Conservation (phyloP, 2,329 filamentous ascomycete genomes). For the Aspergillus aculeatus region DNA sequence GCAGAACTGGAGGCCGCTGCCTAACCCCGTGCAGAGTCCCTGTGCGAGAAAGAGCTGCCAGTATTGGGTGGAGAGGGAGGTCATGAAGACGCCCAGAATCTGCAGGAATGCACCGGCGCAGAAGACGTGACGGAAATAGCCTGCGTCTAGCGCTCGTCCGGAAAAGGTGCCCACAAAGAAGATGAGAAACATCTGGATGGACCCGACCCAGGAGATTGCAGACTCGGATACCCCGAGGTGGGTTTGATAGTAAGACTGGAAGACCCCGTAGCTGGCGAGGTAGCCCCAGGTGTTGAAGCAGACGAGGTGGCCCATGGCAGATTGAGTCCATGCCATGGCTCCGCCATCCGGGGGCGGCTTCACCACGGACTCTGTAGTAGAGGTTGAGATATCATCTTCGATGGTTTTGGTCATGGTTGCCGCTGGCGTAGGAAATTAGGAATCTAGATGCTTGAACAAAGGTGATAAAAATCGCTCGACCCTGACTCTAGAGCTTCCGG, state of each 20-base stretch:
- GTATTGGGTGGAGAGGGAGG: constrained; percentile 16
- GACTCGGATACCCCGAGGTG: background rate
- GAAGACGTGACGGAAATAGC: constrained; percentile 36
- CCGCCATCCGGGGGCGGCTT: constrained; percentile 22
- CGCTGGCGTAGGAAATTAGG: background rate
- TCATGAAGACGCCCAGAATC: constrained; percentile 28
- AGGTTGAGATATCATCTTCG: background rate
- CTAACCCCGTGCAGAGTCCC: constrained; percentile 17
- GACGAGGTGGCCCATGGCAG: constrained; percentile 15
- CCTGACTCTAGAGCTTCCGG: background rate
- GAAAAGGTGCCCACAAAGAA: constrained; percentile 21
- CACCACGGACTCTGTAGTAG: background rate
- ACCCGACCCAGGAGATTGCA: constrained; percentile 16
- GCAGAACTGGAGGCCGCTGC: constrained; percentile 16
- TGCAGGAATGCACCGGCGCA: constrained; percentile 28
- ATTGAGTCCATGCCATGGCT: constrained; percentile 21
- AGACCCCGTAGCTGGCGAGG: constrained; percentile 8
- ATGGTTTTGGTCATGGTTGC: background rate
- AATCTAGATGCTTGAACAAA: background rate
- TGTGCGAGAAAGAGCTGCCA: constrained; percentile 19
- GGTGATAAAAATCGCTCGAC: background rate
- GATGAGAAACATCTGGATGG: constrained; percentile 16
- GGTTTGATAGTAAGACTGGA: constrained; percentile 1
- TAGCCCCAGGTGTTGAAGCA: constrained; percentile 19
- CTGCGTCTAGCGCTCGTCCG: constrained; percentile 41